These are phyloP conservation scores for Cylindrodendrum hubeiense DNA, from an alignment of 2,329 filamentous ascomycete genomes.

Conservation along the genomic window DNA sequence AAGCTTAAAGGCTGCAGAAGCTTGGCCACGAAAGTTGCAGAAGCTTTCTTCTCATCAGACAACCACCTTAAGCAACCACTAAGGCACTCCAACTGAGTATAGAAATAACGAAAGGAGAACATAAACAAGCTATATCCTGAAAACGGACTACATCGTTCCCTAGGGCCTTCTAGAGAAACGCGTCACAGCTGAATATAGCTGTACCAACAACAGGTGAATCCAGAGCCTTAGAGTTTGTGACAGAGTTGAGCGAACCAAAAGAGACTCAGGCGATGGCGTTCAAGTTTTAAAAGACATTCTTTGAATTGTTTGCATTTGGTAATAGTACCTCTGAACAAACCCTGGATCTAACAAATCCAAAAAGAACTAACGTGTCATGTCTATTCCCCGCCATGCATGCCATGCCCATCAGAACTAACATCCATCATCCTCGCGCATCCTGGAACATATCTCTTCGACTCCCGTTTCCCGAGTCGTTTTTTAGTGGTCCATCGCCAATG, in stretches of 20 bases:
- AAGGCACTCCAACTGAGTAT: too few relatives aligned
- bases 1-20: too few relatives aligned
- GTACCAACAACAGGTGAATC: too few relatives aligned
- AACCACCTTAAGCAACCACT: too few relatives aligned
- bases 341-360: neutral
- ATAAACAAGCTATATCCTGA: too few relatives aligned
- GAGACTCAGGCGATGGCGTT: neutral
- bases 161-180: too few relatives aligned
- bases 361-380: neutral
- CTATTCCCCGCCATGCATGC: constrained; percentile 2
- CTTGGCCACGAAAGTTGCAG: too few relatives aligned
- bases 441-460: constrained; percentile 1
- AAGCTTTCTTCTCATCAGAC: too few relatives aligned
- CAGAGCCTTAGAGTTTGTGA: neutral
- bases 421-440: constrained; percentile 4
- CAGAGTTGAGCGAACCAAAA: neutral
- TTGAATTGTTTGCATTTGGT: neutral
- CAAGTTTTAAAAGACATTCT: neutral
- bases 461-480: constrained; percentile 3
- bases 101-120: too few relatives aligned
- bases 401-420: constrained; percentile 6
- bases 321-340: neutral
- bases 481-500: constrained; percentile 7
- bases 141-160: too few relatives aligned
- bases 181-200: too few relatives aligned